Evolutionary conservation across 2,329 filamentous ascomycete genomes (phyloP), one percentile per base, ranked within the genome.

Genomic region (Trichoderma lentiforme): DNA sequence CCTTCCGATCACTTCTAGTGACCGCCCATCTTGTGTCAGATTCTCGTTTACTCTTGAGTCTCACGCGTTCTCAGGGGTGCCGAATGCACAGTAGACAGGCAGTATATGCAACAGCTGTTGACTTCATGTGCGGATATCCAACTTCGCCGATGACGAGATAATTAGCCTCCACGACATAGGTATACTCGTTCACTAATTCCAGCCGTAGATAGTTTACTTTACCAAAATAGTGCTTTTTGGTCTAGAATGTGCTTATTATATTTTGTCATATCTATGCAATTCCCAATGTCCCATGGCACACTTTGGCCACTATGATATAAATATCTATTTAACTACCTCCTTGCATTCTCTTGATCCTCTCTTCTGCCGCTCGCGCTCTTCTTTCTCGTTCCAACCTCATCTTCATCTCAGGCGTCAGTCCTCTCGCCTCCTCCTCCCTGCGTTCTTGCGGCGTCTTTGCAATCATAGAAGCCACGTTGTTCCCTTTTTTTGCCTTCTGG

Each of bases 281-380:
- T 21, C n/a, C 53, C 26, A 57, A 28, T 57, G 24, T 28, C 24
- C 53, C 21, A 57, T 28, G 26, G 15, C 12, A 57, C 14, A 8
- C 24, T 15, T 57, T 28, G 24, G 8, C 26, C 26, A n/a, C 26
- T 6, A 60, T 6, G 28, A 30, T n/a, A 12, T 30, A 5, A 14
- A 24, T 1, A 14, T 28, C 32, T 43, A 34, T 51, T 64, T 15
- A 80, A 21, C 71, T 66, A 7, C 76, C 74, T 3, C 71, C 70
- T 47, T 77, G 76, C 87, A 94, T 85, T 77, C 87, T 86, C 82
- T 87, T 90, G 73, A 98, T 86, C 78, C 95, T 89, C 83, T 95
- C 95, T 82, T 98, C 96, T 0, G 95, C 95, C 9, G 96, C 96
- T 77, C 95, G 89, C 4, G 96, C 96, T 78, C 95, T 91, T 76